Conservation (phyloP, 1,284 basidiomycete species). For the Trichosporon sp. region DNA sequence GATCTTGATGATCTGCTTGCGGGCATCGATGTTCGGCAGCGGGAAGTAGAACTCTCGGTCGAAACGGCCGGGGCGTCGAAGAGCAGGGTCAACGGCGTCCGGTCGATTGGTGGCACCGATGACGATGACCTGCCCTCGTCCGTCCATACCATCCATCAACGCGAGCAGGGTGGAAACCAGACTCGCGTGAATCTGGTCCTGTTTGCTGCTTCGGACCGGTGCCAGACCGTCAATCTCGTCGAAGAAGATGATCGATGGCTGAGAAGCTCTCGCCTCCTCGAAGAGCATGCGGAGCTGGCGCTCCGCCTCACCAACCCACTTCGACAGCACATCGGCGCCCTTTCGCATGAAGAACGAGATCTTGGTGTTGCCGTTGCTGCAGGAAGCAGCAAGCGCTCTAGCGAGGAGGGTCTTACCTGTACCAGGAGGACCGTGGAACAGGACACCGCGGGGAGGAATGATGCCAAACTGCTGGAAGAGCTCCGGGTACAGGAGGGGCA, state of each 20-base stretch:
- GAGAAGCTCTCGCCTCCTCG: conserved; percentile 87
- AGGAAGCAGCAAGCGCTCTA: conserved; percentile 88
- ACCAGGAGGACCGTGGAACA: conserved; percentile 95
- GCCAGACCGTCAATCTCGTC: conserved; percentile 98
- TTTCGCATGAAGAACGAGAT: conserved; percentile 99
- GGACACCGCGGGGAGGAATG: conserved; percentile 90
- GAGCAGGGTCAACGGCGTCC: conserved; percentile 92
- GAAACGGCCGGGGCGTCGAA: conserved; percentile 90
- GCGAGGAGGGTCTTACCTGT: conserved; percentile 86
- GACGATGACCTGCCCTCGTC: conserved; percentile 91
- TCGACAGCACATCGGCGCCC: conserved; percentile 94
- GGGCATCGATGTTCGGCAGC: conserved; percentile 74
- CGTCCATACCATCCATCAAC: conserved; percentile 99
- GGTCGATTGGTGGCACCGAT: conserved; percentile 98
- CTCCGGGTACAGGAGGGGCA: conserved; percentile 94
- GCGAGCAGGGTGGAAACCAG: conserved; percentile 95
- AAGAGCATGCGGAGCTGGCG: conserved; percentile 92
- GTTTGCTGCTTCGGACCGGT: conserved; percentile 94
- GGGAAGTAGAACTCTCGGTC: conserved; percentile 99
- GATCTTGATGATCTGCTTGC: conserved; percentile 84
- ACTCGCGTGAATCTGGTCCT: conserved; percentile 98
- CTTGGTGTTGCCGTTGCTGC: conserved; percentile 79
- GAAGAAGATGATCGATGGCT: conserved; percentile 99
- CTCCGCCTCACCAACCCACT: conserved; percentile 99
- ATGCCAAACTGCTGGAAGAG: conserved; percentile 93